Evolutionary conservation across 2,329 filamentous ascomycete genomes (phyloP).

Genomic region (Metarhizium rileyi): DNA sequence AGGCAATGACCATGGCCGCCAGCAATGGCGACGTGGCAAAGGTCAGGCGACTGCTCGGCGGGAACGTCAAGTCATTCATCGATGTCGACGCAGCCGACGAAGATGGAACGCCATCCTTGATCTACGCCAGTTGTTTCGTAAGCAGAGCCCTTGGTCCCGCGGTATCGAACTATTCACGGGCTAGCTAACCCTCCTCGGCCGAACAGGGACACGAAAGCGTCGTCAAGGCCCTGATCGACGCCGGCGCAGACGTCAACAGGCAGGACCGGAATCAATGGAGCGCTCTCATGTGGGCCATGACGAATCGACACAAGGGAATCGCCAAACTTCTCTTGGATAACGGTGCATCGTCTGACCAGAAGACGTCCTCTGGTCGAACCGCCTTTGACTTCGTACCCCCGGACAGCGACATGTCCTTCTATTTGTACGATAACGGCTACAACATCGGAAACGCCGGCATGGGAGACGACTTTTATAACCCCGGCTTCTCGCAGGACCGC

Average conservation of each 20-base stretch:
- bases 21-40: conserved; percentile 89
- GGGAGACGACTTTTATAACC: conserved; percentile 85
- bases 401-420: conserved; percentile 93
- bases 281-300: conserved; percentile 99
- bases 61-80: conserved; percentile 64
- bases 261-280: conserved; percentile 98
- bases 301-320: conserved; percentile 92
- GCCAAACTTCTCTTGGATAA: conserved; percentile 88
- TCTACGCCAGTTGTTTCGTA: conserved; percentile 97
- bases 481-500: conserved; percentile 81
- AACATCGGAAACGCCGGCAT: conserved; percentile 72
- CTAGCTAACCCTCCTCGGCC: neutral
- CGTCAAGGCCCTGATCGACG: conserved; percentile 72
- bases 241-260: conserved; percentile 80
- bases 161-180: conserved; percentile 4
- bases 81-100: conserved; percentile 84
- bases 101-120: conserved; percentile 90
- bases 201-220: conserved; percentile 76
- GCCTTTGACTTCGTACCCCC: conserved; percentile 93
- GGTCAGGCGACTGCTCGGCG: conserved; percentile 64
- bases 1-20: conserved; percentile 84
- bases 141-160: conserved; percentile 21
- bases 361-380: conserved; percentile 86
- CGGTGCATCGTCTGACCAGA: conserved; percentile 89
- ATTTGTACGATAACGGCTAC: conserved; percentile 90